A percentile compares a stretch with the other conserved stretches of the same genome.
These are phyloP conservation scores for Verticillium nonalfalfae DNA, from an alignment of 2,329 filamentous ascomycete species.

Conservation along the genomic window DNA sequence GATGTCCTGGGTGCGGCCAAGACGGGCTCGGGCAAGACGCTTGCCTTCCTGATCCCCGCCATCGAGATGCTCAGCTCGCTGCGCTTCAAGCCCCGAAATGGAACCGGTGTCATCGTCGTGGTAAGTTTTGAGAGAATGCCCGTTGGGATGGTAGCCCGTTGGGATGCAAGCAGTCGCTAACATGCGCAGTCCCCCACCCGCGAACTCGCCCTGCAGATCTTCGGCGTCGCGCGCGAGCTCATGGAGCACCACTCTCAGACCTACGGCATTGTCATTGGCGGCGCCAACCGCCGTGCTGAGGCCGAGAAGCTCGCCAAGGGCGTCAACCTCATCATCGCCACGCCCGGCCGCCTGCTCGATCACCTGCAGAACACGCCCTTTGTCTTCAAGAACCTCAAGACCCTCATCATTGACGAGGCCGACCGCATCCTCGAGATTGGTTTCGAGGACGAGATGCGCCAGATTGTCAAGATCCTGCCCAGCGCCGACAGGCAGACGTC, in stretches of 20 bases:
- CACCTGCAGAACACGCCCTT: slow-evolving; percentile 93
- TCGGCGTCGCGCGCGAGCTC: slow-evolving; percentile 87
- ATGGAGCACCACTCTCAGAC: slow-evolving; percentile 93
- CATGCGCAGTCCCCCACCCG: slow-evolving; percentile 64
- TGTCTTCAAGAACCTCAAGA: slow-evolving; percentile 85
- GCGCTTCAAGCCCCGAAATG: slow-evolving; percentile 91
- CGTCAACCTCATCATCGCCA: slow-evolving; percentile 90
- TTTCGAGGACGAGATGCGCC: slow-evolving; percentile 97
- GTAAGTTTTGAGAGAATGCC: neutral
- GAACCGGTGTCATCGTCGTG: slow-evolving; percentile 85
- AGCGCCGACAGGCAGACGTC: slow-evolving; percentile 79
- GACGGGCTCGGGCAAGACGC: slow-evolving; percentile 91
- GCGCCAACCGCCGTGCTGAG: slow-evolving; percentile 84
- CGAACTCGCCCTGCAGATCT: slow-evolving; percentile 92
- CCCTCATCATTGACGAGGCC: slow-evolving; percentile 91
- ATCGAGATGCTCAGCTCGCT: slow-evolving; percentile 88
- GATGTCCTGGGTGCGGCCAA: slow-evolving; percentile 95
- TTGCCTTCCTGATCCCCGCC: slow-evolving; percentile 90
- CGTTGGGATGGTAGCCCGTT: no score
- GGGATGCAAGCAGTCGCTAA: no score
- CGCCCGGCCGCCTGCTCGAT: slow-evolving; percentile 85
- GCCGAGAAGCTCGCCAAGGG: slow-evolving; percentile 92
- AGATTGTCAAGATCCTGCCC: slow-evolving; percentile 91
- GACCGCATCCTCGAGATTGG: slow-evolving; percentile 95
- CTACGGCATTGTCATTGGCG: slow-evolving; percentile 92